Base-by-base conservation (phyloP, 2,329 filamentous ascomycete species). In the Sarocladium oryzae region DNA sequence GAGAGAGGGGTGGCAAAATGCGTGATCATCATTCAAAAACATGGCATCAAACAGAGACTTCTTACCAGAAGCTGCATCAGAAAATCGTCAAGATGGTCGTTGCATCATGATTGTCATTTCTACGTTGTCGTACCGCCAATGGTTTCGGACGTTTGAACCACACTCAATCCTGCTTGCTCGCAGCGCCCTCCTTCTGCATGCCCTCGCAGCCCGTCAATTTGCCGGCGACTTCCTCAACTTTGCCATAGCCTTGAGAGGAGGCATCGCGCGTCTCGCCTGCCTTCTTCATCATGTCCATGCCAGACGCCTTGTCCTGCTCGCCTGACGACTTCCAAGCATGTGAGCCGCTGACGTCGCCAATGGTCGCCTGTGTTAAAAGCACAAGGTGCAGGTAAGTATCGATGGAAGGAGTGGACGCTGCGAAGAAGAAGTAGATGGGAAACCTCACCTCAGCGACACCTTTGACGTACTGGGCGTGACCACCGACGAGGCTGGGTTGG, bases 391-490 rank as follows among this genome's bases (percentile, higher is more conserved):
- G 6, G 37, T 54, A 9, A 52, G 50, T 36, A 16, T 5, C 8
- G 30, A 28, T 16, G 20, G n/a, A 13, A 51, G 40, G 24, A n/a
- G n/a, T n/a, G n/a, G n/a, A n/a, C n/a, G n/a, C n/a, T n/a, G n/a
- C 9, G 20, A 20, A 18, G 3, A 16, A 18, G 36, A 33, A 41
- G 26, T 8, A 5, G 36, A 2, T 1, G n/a, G 18, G 15, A 3
- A 5, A n/a, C 61, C 66, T 52, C 66, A 84, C 85, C 69, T 85
- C 81, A 51, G 80, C 77, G 6, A 80, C 80, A 50, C 84, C 85
- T 61, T 87, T 88, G 60, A 81, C 75, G 60, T 86, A 88, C 61
- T 86, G 79, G 28, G 75, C 82, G 62, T 88, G 85, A 37, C 78
- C 75, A 53, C 75, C 72, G 38, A 87, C 61, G 56, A 88, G 81